phyloP scores from a whole-genome alignment of 208 protist species.

The Vickermania ingenoplastis region DNA sequence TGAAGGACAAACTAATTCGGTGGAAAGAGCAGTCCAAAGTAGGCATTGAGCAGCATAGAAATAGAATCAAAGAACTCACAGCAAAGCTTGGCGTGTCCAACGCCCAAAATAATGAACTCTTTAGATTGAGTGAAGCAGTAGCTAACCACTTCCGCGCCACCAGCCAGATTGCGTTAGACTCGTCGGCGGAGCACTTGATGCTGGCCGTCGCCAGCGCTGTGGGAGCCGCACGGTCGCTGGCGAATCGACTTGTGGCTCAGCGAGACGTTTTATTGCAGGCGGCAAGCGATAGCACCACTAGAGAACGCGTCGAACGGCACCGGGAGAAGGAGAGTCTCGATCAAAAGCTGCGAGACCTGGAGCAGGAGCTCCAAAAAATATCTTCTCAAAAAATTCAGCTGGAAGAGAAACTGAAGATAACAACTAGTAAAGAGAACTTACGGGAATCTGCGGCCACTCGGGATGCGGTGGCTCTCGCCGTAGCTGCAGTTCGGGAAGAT shows the following conservation, averaged over 20 bases:
- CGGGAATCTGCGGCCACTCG: background rate
- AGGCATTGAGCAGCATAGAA: conserved; percentile 62
- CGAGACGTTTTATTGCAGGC: background rate
- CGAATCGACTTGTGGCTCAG: background rate
- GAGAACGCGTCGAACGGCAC: conserved; percentile 19
- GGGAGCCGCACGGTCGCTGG: background rate
- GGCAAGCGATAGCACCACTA: background rate
- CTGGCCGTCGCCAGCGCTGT: background rate
- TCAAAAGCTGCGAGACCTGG: conserved; percentile 9
- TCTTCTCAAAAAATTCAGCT: background rate
- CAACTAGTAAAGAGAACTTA: background rate
- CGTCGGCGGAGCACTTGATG: background rate
- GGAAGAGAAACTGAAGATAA: background rate
- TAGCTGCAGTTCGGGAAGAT: background rate
- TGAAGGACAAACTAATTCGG: conserved; percentile 35
- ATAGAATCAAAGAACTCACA: conserved; percentile 48
- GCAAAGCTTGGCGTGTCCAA: conserved; percentile 17
- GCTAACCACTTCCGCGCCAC: background rate
- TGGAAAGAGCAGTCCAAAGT: conserved; percentile 75
- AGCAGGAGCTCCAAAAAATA: conserved; percentile 15
- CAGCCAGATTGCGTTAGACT: background rate
- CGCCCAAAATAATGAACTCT: too few relatives aligned
- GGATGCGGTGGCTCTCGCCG: background rate
- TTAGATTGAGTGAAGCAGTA: background rate
- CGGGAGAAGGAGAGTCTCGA: conserved; percentile 44